Conservation (phyloP, 805 yeast species). For the Yarrowia sp. region DNA sequence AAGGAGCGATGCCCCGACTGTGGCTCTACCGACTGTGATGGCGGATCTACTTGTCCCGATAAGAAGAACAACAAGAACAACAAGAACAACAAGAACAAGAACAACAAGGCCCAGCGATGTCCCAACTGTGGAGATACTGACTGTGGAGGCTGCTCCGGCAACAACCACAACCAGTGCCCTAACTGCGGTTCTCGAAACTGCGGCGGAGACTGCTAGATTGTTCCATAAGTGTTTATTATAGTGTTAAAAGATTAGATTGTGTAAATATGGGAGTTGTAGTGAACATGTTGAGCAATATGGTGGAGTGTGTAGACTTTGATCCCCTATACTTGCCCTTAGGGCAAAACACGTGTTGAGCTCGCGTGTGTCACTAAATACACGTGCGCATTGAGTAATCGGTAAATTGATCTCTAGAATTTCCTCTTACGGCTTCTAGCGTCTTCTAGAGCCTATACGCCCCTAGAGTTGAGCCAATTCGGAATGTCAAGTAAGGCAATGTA, state of each 20-base stretch:
- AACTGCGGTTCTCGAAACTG: conserved; percentile 20
- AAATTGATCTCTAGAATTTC: no score
- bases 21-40: conserved; percentile 8
- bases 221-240: background rate
- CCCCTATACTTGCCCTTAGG: no score
- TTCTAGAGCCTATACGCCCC: no score
- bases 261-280: background rate
- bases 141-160: conserved; percentile 18
- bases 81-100: background rate
- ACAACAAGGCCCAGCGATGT: conserved; percentile 12
- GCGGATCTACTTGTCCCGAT: background rate
- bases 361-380: no score
- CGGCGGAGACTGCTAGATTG: conserved; percentile 10
- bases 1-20: conserved; percentile 25
- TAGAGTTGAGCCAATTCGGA: no score
- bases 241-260: background rate
- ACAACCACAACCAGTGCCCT: conserved; percentile 21
- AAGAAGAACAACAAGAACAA: background rate
- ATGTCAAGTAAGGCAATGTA: no score
- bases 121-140: conserved; percentile 2
- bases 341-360: no score
- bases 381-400: no score
- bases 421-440: no score
- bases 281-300: no score
- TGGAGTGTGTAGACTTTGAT: no score